Evolutionary conservation across 768 basidiomycete genomes (phyloP).

Genomic region (Scleroderma citrinum): DNA sequence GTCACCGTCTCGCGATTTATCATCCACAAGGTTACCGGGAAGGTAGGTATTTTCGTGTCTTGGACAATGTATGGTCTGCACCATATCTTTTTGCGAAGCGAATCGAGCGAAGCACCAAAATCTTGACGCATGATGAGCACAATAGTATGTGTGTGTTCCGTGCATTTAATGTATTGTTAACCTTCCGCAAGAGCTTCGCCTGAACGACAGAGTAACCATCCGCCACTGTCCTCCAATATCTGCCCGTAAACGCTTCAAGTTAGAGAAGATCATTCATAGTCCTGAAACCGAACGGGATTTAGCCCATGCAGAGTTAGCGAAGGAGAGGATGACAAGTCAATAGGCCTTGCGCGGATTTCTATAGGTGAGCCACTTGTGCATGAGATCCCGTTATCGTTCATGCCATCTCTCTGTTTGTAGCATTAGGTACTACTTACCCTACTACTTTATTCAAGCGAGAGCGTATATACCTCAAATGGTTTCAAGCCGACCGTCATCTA

Average conservation of each 20-base stretch:
- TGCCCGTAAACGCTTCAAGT: conserved; percentile 67
- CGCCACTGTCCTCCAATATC: conserved; percentile 80
- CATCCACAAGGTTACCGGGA: conserved; percentile 68
- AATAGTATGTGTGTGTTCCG: conserved; percentile 46
- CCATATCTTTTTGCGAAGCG: conserved; percentile 37
- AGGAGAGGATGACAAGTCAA: neutral
- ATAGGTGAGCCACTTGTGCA: too few relatives aligned
- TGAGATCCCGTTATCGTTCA: neutral
- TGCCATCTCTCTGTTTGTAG: too few relatives aligned
- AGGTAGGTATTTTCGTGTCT: conserved; percentile 41
- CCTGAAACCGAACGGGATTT: conserved; percentile 57
- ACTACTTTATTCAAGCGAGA: too few relatives aligned
- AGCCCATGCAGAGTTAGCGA: conserved; percentile 11
- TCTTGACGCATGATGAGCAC: conserved; percentile 65
- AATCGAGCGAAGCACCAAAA: conserved; percentile 72
- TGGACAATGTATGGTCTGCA: neutral
- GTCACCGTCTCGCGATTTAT: conserved; percentile 74
- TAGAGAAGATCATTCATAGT: conserved; percentile 63
- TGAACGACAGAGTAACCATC: conserved; percentile 69
- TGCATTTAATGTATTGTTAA: conserved; percentile 4
- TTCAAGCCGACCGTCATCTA: neutral
- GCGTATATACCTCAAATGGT: too few relatives aligned
- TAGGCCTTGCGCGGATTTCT: neutral
- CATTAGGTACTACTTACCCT: too few relatives aligned
- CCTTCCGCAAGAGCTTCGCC: conserved; percentile 45